Evolutionary conservation across 768 basidiomycete genomes (phyloP), one percentile per base, ranked within the genome.

Genomic region (Lactarius psammicola): DNA sequence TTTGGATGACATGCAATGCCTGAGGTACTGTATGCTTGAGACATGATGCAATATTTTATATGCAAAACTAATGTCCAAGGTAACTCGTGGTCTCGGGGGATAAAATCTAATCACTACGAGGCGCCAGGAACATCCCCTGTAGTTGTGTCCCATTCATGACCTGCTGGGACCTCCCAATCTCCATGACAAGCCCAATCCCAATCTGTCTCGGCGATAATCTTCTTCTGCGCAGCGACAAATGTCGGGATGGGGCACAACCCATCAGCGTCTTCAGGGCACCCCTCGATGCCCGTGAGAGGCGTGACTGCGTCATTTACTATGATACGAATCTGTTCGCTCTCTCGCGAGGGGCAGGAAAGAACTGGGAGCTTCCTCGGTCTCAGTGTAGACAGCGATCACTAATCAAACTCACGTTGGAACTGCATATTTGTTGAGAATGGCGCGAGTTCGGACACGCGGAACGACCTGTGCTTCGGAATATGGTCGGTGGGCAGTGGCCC

Each of bases 351-450:
- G 67, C 76, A 76, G 28, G 67, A 69, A 42, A 72, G 71, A 26
- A 78, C 77, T 77, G 60, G 20, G n/a, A 20, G 40, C 4, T 28
- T 15, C 4, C 26, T 33, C 34, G 23, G 8, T 28, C 28, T 26
- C 26, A 18, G 6, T 33, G 30, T 28, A 38, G 62, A 71, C 33
- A 28, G 6, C 30, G 10, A 64, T 44, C 13, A 46, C 17, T 10
- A 28, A 58, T 49, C 6, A 60, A 30, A 65, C 17, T 78, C 82
- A 94, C 92, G 80, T 77, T 96, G 94, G 81, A 95, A 89, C 72
- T 93, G 91, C 26, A 95, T 74, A 71, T 95, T 95, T 31, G 94
- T 90, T 0, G 87, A 89, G 75, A 97, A 97, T 0, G 94, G 94
- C 23, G 90, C 87, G 44, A 94, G 80, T 68, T 94, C 84, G 5